These are phyloP conservation scores for Aristolochia californica DNA, from an alignment of 164 flowering plant species.

Conservation along the genomic window DNA sequence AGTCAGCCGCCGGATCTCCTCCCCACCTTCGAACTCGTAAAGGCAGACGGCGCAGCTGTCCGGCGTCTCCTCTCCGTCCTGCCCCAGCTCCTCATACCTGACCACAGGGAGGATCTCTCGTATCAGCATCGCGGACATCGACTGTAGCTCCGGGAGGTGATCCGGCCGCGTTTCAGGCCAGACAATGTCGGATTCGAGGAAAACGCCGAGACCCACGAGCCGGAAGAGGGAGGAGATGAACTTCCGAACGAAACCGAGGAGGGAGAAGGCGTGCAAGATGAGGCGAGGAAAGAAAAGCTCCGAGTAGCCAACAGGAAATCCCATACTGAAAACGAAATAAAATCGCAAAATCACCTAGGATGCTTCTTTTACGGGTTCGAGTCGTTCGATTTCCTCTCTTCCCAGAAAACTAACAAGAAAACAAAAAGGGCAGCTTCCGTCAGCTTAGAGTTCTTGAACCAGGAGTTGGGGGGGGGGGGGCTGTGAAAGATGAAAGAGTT, in stretches of 20 bases:
- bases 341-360: too few relatives aligned
- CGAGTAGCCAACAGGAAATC: constrained; percentile 81
- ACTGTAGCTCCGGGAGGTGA: constrained; percentile 26
- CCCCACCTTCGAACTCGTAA: constrained; percentile 51
- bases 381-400: too few relatives aligned
- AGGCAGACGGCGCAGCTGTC: constrained; percentile 85
- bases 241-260: constrained; percentile 43
- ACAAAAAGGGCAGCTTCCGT: too few relatives aligned
- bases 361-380: too few relatives aligned
- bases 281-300: constrained; percentile 62
- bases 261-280: constrained; percentile 41
- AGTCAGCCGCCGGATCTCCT: constrained; percentile 63
- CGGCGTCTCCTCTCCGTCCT: constrained; percentile 14
- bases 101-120: constrained; percentile 68
- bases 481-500: too few relatives aligned
- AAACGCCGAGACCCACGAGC: constrained; percentile 48
- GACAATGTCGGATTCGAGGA: constrained; percentile 41
- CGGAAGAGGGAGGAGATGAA: constrained; percentile 34
- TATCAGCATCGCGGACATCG: constrained; percentile 52
- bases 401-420: too few relatives aligned
- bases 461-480: too few relatives aligned
- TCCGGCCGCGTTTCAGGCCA: constrained; percentile 9
- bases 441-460: too few relatives aligned
- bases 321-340: constrained; percentile 56
- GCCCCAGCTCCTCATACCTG: constrained; percentile 30